Percentiles rank a stretch among this genome's conserved stretches.
phyloP scores from a whole-genome alignment of 169 alveolate species.

The Plasmodium fragile region DNA sequence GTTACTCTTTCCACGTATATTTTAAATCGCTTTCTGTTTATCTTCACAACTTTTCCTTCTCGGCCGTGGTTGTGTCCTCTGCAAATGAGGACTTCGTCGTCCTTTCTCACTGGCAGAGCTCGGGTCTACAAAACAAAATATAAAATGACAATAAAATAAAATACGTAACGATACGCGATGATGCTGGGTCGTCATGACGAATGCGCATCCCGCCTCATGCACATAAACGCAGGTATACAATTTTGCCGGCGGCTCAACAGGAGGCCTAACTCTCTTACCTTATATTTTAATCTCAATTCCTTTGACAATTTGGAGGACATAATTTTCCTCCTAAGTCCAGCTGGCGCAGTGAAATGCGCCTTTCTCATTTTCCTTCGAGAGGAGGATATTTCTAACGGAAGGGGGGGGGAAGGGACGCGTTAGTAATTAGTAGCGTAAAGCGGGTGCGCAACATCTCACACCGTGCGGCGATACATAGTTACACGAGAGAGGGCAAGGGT shows the following conservation, averaged over 20 bases:
- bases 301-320: conserved; percentile 98
- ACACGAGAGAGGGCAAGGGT: neutral
- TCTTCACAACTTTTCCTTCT: conserved; percentile 98
- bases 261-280: conserved; percentile 84
- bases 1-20: conserved; percentile 97
- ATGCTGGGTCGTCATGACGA: neutral
- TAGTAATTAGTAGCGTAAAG: neutral
- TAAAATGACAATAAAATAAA: neutral
- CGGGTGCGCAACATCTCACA: neutral
- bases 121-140: conserved; percentile 83
- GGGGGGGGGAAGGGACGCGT: conserved; percentile 1
- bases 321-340: conserved; percentile 96
- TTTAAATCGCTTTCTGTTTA: conserved; percentile 97
- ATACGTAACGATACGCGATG: neutral
- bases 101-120: conserved; percentile 98
- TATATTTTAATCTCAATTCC: conserved; percentile 96
- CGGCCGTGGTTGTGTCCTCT: conserved; percentile 97
- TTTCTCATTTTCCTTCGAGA: conserved; percentile 97
- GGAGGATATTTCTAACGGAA: conserved; percentile 85
- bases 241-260: neutral
- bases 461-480: neutral
- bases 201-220: neutral
- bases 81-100: conserved; percentile 98
- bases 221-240: neutral
- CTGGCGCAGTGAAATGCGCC: conserved; percentile 98